Percentiles rank a stretch among this genome's conserved stretches.
Evolutionary conservation across 352 stramenopile genomes (phyloP).

Genomic region (Phytophthora pisi): DNA sequence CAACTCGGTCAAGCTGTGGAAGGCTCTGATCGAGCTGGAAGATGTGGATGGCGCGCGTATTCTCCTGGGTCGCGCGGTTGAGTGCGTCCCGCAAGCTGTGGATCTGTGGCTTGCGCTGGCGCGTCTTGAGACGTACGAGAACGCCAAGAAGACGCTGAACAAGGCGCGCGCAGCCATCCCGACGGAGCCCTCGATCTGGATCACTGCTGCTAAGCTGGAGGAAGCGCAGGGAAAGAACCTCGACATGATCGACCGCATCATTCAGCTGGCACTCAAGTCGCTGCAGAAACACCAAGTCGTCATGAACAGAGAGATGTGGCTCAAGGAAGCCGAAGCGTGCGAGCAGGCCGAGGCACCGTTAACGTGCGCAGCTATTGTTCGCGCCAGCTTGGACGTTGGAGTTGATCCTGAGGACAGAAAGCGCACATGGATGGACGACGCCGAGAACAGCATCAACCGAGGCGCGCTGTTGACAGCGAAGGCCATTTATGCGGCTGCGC

Average conservation of each 20-base stretch:
- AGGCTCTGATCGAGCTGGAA: conserved; percentile 98
- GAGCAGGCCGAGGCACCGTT: conserved; percentile 91
- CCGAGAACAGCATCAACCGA: conserved; percentile 88
- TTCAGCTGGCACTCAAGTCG: conserved; percentile 84
- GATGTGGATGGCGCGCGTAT: conserved; percentile 96
- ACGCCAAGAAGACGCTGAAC: conserved; percentile 98
- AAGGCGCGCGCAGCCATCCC: conserved; percentile 94
- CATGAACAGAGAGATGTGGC: conserved; percentile 95
- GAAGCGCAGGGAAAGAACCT: conserved; percentile 95
- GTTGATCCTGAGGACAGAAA: conserved; percentile 97
- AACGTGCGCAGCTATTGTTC: conserved; percentile 96
- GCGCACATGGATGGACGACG: conserved; percentile 98
- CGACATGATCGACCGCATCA: conserved; percentile 84
- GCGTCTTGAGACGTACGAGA: conserved; percentile 98
- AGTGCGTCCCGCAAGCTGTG: conserved; percentile 97
- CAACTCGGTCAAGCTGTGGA: conserved; percentile 98
- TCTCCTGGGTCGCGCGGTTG: conserved; percentile 96
- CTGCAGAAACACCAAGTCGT: conserved; percentile 93
- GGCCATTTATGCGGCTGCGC: conserved; percentile 93
- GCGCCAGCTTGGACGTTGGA: conserved; percentile 92
- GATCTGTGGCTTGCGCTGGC: conserved; percentile 99
- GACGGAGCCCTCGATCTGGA: conserved; percentile 97
- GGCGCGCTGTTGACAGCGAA: conserved; percentile 92
- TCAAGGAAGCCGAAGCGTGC: conserved; percentile 96
- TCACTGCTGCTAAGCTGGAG: conserved; percentile 98